Evolutionary conservation across 2,329 filamentous ascomycete genomes (phyloP), one percentile per base, ranked within the genome.

Genomic region (Trichoderma sp.): DNA sequence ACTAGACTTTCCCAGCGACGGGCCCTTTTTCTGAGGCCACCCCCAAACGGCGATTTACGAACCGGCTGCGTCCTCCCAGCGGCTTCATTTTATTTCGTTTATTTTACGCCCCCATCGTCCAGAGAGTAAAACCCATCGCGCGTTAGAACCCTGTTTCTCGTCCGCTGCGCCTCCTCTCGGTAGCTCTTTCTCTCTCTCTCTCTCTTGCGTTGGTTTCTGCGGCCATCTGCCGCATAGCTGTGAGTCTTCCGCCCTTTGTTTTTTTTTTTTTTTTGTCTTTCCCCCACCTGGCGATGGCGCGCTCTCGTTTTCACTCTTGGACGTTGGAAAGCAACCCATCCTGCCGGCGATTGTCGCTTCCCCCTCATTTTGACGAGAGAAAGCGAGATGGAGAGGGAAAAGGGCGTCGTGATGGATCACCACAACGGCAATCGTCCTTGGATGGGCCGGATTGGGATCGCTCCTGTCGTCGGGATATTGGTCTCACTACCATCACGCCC

Each of bases 41-140:
- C 74, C 74, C 68, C 2, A 45, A 45, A 74, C 73, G 73, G 76
- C 76, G 76, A 59, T 19, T 19, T 50, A 13, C 5, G 50, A 54
- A 54, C 39, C 39, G 29, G 66, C 58, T 50, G 50, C 61, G 29
- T 64, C 50, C 34, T 39, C 59, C 34, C 50, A 45, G 61, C 61
- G 37, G 61, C 50, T n/a, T 32, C 22, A 32, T 64, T 54, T 54
- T 60, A 48, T 48, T 48, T 37, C 32, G 42, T 35, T 19, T 17
- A 56, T 57, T 35, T 29, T 17, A 56, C 48, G 42, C 29, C 15
- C 27, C 58, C 27, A 64, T 61, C 56, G 48, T 17, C 52, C 34
- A 52, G 61, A 64, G 45, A 54, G 54, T 22, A 42, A 52, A 29
- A 17, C n/a, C 61, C 50, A 56, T 64, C 61, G 61, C 61, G 61